Base-by-base conservation (phyloP, 306 rosid species). In the Ormosia emarginata region DNA sequence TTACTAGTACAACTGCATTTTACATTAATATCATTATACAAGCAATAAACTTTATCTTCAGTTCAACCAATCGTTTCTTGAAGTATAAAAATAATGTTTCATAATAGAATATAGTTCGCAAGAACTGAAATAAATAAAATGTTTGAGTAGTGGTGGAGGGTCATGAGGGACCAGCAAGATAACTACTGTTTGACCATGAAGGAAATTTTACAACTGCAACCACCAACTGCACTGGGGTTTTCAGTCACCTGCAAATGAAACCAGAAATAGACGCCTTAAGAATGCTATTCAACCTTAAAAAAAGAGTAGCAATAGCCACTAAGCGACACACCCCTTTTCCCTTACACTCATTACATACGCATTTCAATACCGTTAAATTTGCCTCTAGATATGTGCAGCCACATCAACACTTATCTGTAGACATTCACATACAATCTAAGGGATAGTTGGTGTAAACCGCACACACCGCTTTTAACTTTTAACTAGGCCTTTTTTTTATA, bases 171-270 rank as follows among this genome's bases (percentile, higher is more conserved):
- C 74, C 30, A 12, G 74, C 69, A 70, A 59, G 30, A 71, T 53
- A 34, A 73, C 83, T 93, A 90, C 64, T 76, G 90, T 83, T 93
- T 95, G 86, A 93, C 93, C 98, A 93, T 95, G 90, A 95, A 93
- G 71, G 96, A 95, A 82, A 91, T 87, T 87, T 95, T 92, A 83
- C 99, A 93, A 81, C 98, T 93, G 85, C 99, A 95, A 58, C 98
- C 99, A 13, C 97, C 97, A 34, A 93, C 98, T 14, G 97, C 99
- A 79, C 99, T 95, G 65, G 98, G 97, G 89, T 92, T 95, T 71
- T 90, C 91, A 2, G 93, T 88, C 77, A 93, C 99, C 99, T 93
- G 86, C 77, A 80, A 57, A 66, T 76, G 77, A 79, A 80, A 82
- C 82, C 86, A 80, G 66, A 83, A 71, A 41, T 33, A 36, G 36